Evolutionary conservation across 2,329 filamentous ascomycete genomes (phyloP), one percentile per base, ranked within the genome.

Genomic region (Fusarium abutilonis): DNA sequence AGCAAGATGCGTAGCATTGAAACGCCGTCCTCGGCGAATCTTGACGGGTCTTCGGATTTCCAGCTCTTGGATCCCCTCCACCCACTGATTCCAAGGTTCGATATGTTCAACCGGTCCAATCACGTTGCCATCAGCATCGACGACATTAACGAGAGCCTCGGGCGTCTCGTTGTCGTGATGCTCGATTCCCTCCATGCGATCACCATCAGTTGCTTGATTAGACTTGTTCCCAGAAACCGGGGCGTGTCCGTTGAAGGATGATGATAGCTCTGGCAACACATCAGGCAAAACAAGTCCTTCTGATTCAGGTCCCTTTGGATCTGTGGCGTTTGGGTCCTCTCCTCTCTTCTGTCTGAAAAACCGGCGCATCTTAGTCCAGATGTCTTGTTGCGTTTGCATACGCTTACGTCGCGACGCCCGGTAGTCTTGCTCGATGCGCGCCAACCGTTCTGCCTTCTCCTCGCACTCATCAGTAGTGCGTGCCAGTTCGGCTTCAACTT

Each of bases 21-120:
- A 79, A n/a, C 75, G 77, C 15, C 78, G 71, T 11, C 77, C 76
- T 5, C 70, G 70, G 1, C 80, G 80, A 23, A 82, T 77, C 54
- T 75, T 76, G 49, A 82, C 75, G 1, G 66, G 66, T 10, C 79
- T 74, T 61, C 70, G 72, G 38, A 82, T 65, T 3, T 78, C 76
- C 3, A 77, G 51, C 11, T 73, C 61, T 15, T 76, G 71, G 10
- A 81, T 73, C 6, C 69, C 72, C 11, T 75, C 68, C 4, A 79
- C 72, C 70, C 75, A 78, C n/a, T 74, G 73, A 46, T 81, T 81
- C 66, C 74, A 74, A 1, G 72, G 70, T 17, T 74, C 72, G 17
- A 79, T 74, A 1, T 70, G 73, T 36, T 72, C 69, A 29, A 82
- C 63, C 6, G 71, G 66, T 2, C 77, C 79, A 15, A 82, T 69